These are phyloP conservation scores for Phytophthora pisi DNA, from an alignment of 352 stramenopile species.

Conservation along the genomic window DNA sequence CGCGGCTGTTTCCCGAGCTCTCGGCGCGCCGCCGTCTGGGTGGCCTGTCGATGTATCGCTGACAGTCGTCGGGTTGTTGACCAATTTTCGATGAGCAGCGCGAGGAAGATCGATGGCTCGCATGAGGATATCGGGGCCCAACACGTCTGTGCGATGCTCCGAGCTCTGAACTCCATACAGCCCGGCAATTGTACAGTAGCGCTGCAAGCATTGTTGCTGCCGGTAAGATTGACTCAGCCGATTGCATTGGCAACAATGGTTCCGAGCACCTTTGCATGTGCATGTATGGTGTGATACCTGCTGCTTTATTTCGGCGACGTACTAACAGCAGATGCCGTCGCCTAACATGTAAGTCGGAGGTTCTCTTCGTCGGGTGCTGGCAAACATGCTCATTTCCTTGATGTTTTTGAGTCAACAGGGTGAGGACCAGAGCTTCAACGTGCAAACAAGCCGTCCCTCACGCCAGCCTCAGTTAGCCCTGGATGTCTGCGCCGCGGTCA, in stretches of 20 bases:
- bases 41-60: neutral
- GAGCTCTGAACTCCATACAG: too few species aligned
- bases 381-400: conserved; percentile 16
- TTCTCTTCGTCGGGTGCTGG: neutral
- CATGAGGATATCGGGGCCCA: neutral
- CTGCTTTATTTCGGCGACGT: neutral
- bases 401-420: conserved; percentile 6
- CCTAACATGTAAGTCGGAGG: neutral
- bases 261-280: neutral
- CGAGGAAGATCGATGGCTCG: conserved; percentile 3
- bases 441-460: neutral
- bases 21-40: conserved; percentile 5
- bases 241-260: too few species aligned
- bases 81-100: neutral
- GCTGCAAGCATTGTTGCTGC: too few species aligned
- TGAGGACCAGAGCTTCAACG: conserved; percentile 1
- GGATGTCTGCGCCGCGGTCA: neutral
- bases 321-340: neutral
- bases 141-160: neutral
- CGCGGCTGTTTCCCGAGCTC: conserved; percentile 14
- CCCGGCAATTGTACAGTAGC: too few species aligned
- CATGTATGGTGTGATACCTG: neutral
- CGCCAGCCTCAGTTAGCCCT: neutral
- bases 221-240: neutral
- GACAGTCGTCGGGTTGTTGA: conserved; percentile 12